Conservation (phyloP, 2,329 filamentous ascomycete species). For the Penicillium polonicum region DNA sequence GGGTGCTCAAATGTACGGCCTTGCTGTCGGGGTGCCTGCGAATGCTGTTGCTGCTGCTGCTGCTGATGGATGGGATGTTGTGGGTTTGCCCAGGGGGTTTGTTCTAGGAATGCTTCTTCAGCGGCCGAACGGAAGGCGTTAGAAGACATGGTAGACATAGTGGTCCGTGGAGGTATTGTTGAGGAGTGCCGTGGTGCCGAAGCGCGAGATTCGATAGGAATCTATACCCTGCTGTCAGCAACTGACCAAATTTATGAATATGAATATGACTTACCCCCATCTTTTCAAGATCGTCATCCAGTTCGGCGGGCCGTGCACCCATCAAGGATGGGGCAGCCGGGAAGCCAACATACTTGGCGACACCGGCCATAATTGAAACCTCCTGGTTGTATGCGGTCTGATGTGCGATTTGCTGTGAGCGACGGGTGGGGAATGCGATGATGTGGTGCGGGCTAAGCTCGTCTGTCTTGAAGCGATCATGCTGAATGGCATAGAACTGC, state of each 20-base stretch:
- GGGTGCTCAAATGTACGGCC: constrained; percentile 35
- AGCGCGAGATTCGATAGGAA: constrained; percentile 30
- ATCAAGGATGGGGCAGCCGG: constrained; percentile 86
- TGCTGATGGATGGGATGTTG: constrained; percentile 69
- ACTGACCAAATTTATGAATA: not conserved
- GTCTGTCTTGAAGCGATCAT: constrained; percentile 75
- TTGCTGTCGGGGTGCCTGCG: constrained; percentile 39
- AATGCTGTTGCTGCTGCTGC: constrained; percentile 48
- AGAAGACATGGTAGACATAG: constrained; percentile 37
- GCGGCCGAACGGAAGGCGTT: constrained; percentile 53
- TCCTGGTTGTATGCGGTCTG: constrained; percentile 93
- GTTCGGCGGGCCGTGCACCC: constrained; percentile 67
- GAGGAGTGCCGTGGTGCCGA: constrained; percentile 28
- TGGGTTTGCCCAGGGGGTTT: constrained; percentile 90
- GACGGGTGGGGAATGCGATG: constrained; percentile 74
- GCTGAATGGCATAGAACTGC: constrained; percentile 90
- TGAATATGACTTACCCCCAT: constrained; percentile 69
- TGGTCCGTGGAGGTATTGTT: constrained; percentile 28
- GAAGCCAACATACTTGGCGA: constrained; percentile 95
- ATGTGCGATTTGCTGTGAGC: constrained; percentile 74
- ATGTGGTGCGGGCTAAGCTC: constrained; percentile 79
- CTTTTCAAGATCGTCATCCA: constrained; percentile 82
- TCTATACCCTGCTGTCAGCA: constrained; percentile 24
- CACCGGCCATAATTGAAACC: constrained; percentile 82
- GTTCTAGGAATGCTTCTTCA: constrained; percentile 82